Percentiles rank a stretch among this genome's conserved stretches.
These are phyloP conservation scores for Fraxinus anomala DNA, from an alignment of 257 asterid genomes.

Conservation along the genomic window DNA sequence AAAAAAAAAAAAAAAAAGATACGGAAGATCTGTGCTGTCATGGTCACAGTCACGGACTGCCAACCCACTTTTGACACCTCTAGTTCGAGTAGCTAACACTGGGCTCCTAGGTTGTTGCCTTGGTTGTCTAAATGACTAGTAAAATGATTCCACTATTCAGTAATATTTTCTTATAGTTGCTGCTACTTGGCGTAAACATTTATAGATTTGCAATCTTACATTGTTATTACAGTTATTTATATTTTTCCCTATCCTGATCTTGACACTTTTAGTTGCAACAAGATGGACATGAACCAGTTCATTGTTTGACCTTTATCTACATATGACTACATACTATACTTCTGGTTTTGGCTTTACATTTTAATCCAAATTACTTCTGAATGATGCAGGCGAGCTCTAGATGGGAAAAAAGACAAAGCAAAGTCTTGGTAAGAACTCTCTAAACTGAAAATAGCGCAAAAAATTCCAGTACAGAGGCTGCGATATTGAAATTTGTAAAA, in stretches of 20 bases:
- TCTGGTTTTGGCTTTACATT: conserved; percentile 6
- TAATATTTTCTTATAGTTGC: neutral
- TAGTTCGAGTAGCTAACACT: neutral
- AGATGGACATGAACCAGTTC: neutral
- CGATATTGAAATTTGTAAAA: conserved; percentile 11
- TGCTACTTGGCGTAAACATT: neutral
- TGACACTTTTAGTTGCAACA: neutral
- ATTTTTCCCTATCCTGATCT: neutral
- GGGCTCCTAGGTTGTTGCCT: neutral
- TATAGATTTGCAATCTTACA: neutral
- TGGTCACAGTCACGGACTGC: neutral
- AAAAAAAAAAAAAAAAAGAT: too few relatives aligned
- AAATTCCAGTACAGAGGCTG: conserved; percentile 1
- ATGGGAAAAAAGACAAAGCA: conserved; percentile 88
- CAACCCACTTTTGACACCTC: neutral
- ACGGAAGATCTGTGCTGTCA: too few relatives aligned
- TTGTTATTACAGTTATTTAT: neutral
- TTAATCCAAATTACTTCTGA: conserved; percentile 19
- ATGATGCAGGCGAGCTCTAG: conserved; percentile 70
- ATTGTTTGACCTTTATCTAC: neutral
- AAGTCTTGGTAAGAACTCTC: conserved; percentile 72
- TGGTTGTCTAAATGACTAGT: neutral
- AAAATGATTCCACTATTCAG: neutral
- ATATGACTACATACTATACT: neutral
- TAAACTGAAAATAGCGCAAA: neutral